Percentiles rank a stretch among this genome's conserved stretches.
Evolutionary conservation across 2,329 filamentous ascomycete species (phyloP).

Genomic region (Cytospora paraplurivora): DNA sequence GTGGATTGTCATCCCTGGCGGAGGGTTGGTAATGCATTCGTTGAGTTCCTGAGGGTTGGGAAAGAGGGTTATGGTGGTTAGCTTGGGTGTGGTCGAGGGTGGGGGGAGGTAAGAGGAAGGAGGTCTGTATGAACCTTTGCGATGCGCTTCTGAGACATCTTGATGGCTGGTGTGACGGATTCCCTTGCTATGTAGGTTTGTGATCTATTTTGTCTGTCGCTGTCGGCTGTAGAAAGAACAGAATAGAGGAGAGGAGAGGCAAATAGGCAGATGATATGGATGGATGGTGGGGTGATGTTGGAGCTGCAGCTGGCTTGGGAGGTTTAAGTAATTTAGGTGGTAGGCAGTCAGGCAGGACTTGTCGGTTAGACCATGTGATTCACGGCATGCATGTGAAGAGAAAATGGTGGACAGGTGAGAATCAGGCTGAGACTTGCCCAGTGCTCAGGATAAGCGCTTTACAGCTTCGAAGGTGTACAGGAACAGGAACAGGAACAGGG

Average conservation of each 20-base stretch:
- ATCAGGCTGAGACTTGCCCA: neutral
- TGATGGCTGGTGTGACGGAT: neutral
- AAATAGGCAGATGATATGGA: neutral
- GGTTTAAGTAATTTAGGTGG: neutral
- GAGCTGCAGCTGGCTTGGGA: neutral
- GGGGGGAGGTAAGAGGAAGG: neutral
- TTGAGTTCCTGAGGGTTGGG: slow-evolving; percentile 50
- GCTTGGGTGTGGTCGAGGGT: neutral
- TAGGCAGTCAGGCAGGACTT: neutral
- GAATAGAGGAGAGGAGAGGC: neutral
- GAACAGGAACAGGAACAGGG: no score
- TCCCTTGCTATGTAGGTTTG: neutral
- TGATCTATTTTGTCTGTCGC: no score
- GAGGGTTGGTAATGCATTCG: slow-evolving; percentile 52
- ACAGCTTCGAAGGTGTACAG: no score
- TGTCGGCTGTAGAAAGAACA: neutral
- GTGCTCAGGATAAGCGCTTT: no score
- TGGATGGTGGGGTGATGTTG: neutral
- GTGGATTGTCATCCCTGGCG: slow-evolving; percentile 49
- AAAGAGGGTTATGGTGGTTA: neutral
- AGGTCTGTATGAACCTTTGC: slow-evolving; percentile 9
- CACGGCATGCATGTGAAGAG: neutral
- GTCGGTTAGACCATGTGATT: neutral
- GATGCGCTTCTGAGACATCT: slow-evolving; percentile 20
- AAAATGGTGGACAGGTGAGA: neutral